These are phyloP conservation scores for Rostrohypoxylon terebratum DNA, from an alignment of 495 filamentous ascomycete genomes.

Conservation along the genomic window DNA sequence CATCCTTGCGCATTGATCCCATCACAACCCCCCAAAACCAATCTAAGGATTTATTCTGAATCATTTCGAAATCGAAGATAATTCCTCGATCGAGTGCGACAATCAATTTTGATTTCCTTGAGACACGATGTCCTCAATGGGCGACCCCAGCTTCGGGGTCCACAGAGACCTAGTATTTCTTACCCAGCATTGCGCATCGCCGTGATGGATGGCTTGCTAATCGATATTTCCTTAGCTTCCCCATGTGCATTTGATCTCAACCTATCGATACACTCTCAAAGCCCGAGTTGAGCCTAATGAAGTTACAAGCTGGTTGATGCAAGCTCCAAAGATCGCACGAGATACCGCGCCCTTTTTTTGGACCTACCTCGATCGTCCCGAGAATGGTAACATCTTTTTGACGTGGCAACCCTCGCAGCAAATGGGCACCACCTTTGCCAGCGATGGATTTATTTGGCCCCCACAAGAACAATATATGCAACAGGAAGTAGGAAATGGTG, in stretches of 20 bases:
- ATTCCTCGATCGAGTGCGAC: slow-evolving; percentile 24
- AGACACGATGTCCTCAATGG: slow-evolving; percentile 59
- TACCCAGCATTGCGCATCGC: slow-evolving; percentile 19
- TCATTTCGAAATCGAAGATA: not conserved
- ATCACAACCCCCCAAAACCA: slow-evolving; percentile 1
- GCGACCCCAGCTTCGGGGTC: slow-evolving; percentile 73
- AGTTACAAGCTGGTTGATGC: slow-evolving; percentile 78
- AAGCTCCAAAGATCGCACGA: slow-evolving; percentile 82
- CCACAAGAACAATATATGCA: slow-evolving; percentile 77
- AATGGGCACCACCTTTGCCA: slow-evolving; percentile 77
- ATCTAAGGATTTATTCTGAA: not conserved
- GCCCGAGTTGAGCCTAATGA: slow-evolving; percentile 73
- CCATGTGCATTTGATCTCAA: slow-evolving; percentile 87
- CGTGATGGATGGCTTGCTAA: slow-evolving; percentile 18
- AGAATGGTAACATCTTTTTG: slow-evolving; percentile 82
- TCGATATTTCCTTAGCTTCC: slow-evolving; percentile 67
- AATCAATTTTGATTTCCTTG: slow-evolving; percentile 13
- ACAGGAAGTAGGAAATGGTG: slow-evolving; percentile 75
- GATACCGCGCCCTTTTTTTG: slow-evolving; percentile 84
- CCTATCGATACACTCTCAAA: slow-evolving; percentile 75
- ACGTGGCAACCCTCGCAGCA: slow-evolving; percentile 84
- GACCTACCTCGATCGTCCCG: slow-evolving; percentile 87
- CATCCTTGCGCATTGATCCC: slow-evolving; percentile 26
- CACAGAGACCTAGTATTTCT: slow-evolving; percentile 69
- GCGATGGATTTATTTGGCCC: slow-evolving; percentile 92